A percentile compares a stretch with the other conserved stretches of the same genome.
Conservation (phyloP, 1,284 basidiomycete species). For the Omphalotus olearius region DNA sequence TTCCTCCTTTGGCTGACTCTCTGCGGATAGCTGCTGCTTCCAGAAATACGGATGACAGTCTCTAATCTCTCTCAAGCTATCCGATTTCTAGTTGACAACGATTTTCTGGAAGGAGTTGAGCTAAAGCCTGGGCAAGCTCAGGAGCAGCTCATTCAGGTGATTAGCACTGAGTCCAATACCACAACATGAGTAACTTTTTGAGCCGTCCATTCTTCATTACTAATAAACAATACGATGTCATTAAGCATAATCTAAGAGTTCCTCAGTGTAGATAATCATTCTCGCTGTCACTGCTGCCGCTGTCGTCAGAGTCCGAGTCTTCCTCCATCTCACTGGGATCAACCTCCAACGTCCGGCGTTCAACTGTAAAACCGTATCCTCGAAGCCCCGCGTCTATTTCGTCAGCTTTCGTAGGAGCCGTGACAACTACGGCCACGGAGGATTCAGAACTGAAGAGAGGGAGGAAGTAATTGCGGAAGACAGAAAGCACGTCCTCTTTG, state of each 20-base stretch:
- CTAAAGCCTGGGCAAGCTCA: constrained; percentile 75
- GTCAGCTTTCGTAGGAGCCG: constrained; percentile 77
- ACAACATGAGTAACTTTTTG: background rate
- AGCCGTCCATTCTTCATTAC: background rate
- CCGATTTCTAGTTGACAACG: constrained; percentile 89
- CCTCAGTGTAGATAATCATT: background rate
- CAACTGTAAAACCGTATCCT: constrained; percentile 74
- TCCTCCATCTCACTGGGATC: constrained; percentile 48
- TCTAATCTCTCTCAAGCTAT: constrained; percentile 94
- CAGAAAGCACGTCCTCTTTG: constrained; percentile 69
- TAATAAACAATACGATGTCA: background rate
- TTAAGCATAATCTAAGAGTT: background rate
- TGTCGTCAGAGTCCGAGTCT: constrained; percentile 29
- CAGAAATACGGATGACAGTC: constrained; percentile 87
- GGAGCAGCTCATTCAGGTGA: constrained; percentile 62
- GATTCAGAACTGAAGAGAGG: constrained; percentile 81
- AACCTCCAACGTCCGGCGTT: constrained; percentile 67
- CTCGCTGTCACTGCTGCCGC: constrained; percentile 22
- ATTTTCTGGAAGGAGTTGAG: constrained; percentile 85
- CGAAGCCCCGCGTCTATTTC: constrained; percentile 67
- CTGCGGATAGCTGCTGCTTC: constrained; percentile 68
- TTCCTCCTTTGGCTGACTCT: background rate
- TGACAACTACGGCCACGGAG: constrained; percentile 81
- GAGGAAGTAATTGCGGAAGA: constrained; percentile 75
- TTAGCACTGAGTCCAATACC: constrained; percentile 24